A percentile compares a stretch with the other conserved stretches of the same genome.
phyloP scores from a whole-genome alignment of 257 asterid genomes.

The Lithospermum erythrorhizon region DNA sequence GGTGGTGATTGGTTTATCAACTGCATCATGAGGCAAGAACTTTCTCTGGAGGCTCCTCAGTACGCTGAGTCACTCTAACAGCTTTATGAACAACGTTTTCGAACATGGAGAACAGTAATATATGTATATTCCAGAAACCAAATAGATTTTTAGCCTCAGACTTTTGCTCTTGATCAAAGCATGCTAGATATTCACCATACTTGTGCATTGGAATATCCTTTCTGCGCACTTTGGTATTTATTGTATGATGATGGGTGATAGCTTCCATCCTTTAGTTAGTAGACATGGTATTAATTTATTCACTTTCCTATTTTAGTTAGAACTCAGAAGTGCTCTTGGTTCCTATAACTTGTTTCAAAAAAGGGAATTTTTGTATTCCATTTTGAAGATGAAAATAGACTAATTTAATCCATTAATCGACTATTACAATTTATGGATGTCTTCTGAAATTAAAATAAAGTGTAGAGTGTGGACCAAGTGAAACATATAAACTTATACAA shows the following conservation, averaged over 20 bases:
- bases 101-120: not conserved
- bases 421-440: too few species aligned
- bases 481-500: too few species aligned
- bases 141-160: not conserved
- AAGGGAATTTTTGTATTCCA: too few species aligned
- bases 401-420: too few species aligned
- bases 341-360: too few species aligned
- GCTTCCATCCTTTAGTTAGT: not conserved
- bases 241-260: not conserved
- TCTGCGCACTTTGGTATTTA: not conserved
- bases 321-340: too few species aligned
- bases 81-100: not conserved
- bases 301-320: too few species aligned
- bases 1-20: conserved; percentile 80
- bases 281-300: not conserved
- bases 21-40: conserved; percentile 78
- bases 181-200: not conserved
- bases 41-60: conserved; percentile 72
- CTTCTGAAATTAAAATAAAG: too few species aligned
- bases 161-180: not conserved
- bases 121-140: not conserved
- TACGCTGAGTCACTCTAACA: conserved; percentile 62
- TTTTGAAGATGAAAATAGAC: too few species aligned
- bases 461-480: too few species aligned
- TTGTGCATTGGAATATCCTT: not conserved